Percentiles rank a stretch among this genome's conserved stretches.
Conservation (phyloP, 139 green algal genomes). For the Coccomyxa sp. region DNA sequence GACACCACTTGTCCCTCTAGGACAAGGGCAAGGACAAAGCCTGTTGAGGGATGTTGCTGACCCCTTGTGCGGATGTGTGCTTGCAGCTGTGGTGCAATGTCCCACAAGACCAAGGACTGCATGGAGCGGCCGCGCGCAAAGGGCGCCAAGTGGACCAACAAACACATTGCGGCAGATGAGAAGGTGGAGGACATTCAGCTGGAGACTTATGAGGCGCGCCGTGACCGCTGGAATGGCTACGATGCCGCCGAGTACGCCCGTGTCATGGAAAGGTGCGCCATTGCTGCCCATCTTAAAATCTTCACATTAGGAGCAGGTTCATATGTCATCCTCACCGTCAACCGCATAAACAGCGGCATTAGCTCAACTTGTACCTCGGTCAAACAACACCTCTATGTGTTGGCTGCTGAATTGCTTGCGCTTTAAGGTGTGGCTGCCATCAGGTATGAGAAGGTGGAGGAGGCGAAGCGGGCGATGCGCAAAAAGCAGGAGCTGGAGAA, state of each 20-base stretch:
- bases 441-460: conserved; percentile 65
- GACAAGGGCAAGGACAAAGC: no score
- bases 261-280: conserved; percentile 43
- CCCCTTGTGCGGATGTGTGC: not conserved
- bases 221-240: conserved; percentile 95
- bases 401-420: no score
- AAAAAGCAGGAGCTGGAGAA: conserved; percentile 63
- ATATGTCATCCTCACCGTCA: not conserved
- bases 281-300: not conserved
- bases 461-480: conserved; percentile 48
- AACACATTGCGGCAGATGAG: conserved; percentile 93
- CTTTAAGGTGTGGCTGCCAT: no score
- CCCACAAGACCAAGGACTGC: conserved; percentile 94
- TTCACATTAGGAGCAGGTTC: not conserved
- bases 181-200: conserved; percentile 86
- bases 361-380: not conserved
- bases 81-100: conserved; percentile 91
- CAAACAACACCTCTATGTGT: no score
- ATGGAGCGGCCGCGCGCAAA: conserved; percentile 87
- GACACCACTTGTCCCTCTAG: no score
- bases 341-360: no score
- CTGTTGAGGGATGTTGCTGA: not conserved
- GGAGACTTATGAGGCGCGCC: conserved; percentile 82
- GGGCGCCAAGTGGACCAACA: conserved; percentile 84
- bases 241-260: conserved; percentile 70